phyloP scores from a whole-genome alignment of 495 filamentous ascomycete species.

The Daldinia grandis region DNA sequence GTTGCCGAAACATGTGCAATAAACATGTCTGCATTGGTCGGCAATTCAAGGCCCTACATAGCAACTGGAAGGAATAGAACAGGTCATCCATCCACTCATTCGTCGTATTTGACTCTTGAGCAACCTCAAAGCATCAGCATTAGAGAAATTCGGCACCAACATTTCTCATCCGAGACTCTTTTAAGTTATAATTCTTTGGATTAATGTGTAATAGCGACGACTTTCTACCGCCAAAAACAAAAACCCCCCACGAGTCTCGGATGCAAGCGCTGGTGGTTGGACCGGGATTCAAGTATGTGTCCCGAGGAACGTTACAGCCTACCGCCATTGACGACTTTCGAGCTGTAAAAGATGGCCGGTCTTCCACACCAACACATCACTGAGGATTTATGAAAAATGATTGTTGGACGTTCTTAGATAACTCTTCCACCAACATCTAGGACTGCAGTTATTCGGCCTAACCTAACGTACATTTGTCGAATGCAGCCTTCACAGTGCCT shows the following conservation, averaged over 20 bases:
- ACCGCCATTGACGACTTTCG: constrained; percentile 16
- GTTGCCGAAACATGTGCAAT: not conserved
- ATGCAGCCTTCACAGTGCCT: constrained; percentile 8
- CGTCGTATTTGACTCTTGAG: not conserved
- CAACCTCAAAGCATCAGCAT: not conserved
- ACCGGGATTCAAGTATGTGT: constrained; percentile 27
- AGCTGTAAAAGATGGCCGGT: constrained; percentile 15
- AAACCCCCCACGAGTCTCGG: constrained; percentile 19
- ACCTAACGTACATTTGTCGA: constrained; percentile 2
- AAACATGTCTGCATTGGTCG: constrained; percentile 6
- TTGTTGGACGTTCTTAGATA: constrained; percentile 13
- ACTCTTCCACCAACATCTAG: constrained; percentile 12
- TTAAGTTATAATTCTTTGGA: constrained; percentile 16
- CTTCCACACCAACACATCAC: constrained; percentile 16
- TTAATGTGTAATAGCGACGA: constrained; percentile 20
- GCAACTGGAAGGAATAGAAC: constrained; percentile 1
- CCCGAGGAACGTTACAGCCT: constrained; percentile 36
- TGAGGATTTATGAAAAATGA: constrained; percentile 1
- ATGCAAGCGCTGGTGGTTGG: constrained; percentile 32
- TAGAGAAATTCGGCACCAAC: not conserved
- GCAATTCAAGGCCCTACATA: not conserved
- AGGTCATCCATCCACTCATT: not conserved
- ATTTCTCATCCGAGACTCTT: constrained; percentile 10
- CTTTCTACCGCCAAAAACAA: constrained; percentile 9
- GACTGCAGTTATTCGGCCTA: constrained; percentile 1